Evolutionary conservation across 2,329 filamentous ascomycete species (phyloP), one percentile per base, ranked within the genome.

Genomic region (Claviceps cyperi): DNA sequence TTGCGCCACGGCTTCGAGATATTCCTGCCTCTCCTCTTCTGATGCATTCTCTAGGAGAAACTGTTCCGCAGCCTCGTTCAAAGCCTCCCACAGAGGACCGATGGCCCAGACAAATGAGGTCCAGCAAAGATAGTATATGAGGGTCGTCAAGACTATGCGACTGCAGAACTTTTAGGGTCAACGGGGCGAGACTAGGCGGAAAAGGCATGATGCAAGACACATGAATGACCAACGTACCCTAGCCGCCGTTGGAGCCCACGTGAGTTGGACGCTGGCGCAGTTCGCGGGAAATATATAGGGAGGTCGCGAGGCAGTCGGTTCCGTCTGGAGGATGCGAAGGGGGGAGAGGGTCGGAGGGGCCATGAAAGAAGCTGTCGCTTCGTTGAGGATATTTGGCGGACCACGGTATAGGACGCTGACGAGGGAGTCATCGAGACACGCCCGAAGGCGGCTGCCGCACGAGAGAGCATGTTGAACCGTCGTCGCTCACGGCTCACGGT

Each of bases 101-200:
- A 77, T 68, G n/a, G 71, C 57, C 9, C 60, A 64, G 24, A 62
- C 61, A 58, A 75, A 77, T 36, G 73, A 58, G 37, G 68, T 59
- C 56, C 64, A 74, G 54, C 68, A 69, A 2, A 65, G 53, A 43
- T 69, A 64, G 39, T 62, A 54, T 11, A 66, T 55, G 13, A 66
- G 50, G 5, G 59, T 60, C 5, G 65, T 61, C 35, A 68, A 60
- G 21, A 63, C 47, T 19, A 56, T 57, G 17, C 60, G 59, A 14
- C 63, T 66, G 46, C 19, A 24, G 13, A 15, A 2, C 13, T 21
- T 32, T 28, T 22, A 19, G 37, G 17, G 21, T 38, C 37, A 47
- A 14, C 37, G 43, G 28, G 47, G 35, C 7, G 40, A 17, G 28
- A 7, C 28, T 17, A 41, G 2, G 19, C 24, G n/a, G 21, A 22